These are phyloP conservation scores for Fusarium hainanense DNA, from an alignment of 2,329 filamentous ascomycete genomes.

Conservation along the genomic window DNA sequence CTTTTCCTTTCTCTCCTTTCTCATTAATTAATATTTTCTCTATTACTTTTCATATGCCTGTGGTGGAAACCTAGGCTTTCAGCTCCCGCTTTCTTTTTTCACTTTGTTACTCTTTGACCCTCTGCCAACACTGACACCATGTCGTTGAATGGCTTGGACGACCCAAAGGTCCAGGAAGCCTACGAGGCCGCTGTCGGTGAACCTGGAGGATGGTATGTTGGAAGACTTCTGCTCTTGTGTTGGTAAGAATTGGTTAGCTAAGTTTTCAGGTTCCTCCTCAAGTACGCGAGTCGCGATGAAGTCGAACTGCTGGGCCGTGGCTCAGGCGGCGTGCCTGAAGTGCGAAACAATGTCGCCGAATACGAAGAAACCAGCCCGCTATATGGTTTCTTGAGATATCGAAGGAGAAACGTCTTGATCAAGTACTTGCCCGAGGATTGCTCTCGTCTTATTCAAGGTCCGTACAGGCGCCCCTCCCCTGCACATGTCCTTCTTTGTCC, in stretches of 20 bases:
- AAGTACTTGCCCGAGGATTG: conserved; percentile 93
- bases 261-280: conserved; percentile 84
- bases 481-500: background rate
- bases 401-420: conserved; percentile 88
- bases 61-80: conserved; percentile 5
- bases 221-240: background rate
- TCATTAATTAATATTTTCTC: conserved; percentile 10
- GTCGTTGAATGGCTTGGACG: conserved; percentile 96
- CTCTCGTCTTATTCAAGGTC: conserved; percentile 92
- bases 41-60: conserved; percentile 8
- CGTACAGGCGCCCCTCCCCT: conserved; percentile 45
- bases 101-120: conserved; percentile 22
- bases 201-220: conserved; percentile 89
- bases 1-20: conserved; percentile 30
- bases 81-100: conserved; percentile 8
- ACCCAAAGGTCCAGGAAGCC: conserved; percentile 82
- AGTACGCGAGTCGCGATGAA: conserved; percentile 90
- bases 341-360: conserved; percentile 78
- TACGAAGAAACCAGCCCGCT: conserved; percentile 89
- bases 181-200: conserved; percentile 83
- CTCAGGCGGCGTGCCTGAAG: conserved; percentile 83
- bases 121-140: conserved; percentile 61
- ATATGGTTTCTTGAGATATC: conserved; percentile 91
- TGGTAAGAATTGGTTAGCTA: background rate
- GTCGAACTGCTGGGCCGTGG: conserved; percentile 82